A percentile compares a stretch with the other conserved stretches of the same genome.
These are phyloP conservation scores for Oropetium thomaeum DNA, from an alignment of 176 grass and related monocot genomes.

Conservation along the genomic window DNA sequence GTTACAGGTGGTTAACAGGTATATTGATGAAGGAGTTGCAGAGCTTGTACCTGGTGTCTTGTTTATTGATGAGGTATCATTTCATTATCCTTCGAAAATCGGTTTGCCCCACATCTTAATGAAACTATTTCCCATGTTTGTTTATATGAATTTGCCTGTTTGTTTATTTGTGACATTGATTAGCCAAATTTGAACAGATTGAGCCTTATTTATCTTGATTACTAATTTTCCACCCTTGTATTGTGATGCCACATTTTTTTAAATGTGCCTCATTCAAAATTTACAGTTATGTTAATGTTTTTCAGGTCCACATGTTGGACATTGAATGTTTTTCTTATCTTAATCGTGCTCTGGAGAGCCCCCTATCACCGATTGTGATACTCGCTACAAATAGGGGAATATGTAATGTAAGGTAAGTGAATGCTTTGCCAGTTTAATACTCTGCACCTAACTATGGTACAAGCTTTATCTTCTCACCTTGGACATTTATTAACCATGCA, in stretches of 20 bases:
- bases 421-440: constrained; percentile 9
- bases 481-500: constrained; percentile 20
- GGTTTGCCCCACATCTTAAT: neutral
- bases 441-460: neutral
- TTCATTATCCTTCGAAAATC: constrained; percentile 19
- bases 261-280: constrained; percentile 8
- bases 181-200: neutral
- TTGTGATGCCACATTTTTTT: neutral
- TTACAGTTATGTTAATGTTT: constrained; percentile 11
- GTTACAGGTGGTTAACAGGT: constrained; percentile 82
- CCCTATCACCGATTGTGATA: constrained; percentile 88
- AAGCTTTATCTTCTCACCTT: neutral
- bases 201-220: neutral
- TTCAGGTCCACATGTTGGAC: constrained; percentile 93
- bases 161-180: neutral
- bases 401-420: constrained; percentile 80
- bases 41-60: constrained; percentile 95
- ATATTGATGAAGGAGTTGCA: constrained; percentile 91
- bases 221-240: neutral
- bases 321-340: constrained; percentile 98
- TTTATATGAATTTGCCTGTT: neutral
- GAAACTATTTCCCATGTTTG: neutral
- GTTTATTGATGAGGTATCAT: constrained; percentile 88
- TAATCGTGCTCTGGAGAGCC: constrained; percentile 89
- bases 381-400: constrained; percentile 93